phyloP scores from a whole-genome alignment of 1,284 basidiomycete species.

The Inonotus obliquus region DNA sequence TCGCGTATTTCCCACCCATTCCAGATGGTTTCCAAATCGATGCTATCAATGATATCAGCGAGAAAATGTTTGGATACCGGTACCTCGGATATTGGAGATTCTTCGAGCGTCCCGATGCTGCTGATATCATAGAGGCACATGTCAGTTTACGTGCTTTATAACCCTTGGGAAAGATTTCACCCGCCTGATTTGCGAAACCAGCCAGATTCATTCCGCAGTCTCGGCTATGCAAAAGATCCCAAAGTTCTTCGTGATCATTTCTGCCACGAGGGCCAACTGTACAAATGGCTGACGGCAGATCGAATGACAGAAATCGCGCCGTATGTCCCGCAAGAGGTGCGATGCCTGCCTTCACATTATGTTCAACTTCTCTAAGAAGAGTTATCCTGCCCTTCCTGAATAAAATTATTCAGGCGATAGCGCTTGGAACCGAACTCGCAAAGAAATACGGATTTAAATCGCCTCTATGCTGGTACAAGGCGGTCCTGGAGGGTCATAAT shows the following conservation, averaged over 20 bases:
- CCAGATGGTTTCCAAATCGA: slow-evolving; percentile 21
- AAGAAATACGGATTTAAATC: slow-evolving; percentile 3
- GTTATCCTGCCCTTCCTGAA: slow-evolving; percentile 21
- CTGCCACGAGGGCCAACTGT: slow-evolving; percentile 24
- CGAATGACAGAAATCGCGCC: slow-evolving; percentile 14
- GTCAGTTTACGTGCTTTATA: not conserved
- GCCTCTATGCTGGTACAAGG: slow-evolving; percentile 28
- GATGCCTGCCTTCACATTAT: slow-evolving; percentile 10
- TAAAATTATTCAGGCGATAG: not conserved
- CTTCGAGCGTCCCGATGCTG: slow-evolving; percentile 28
- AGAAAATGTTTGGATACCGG: slow-evolving; percentile 24
- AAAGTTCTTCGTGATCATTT: slow-evolving; percentile 26
- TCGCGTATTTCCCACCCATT: slow-evolving; percentile 21
- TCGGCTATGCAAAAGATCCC: slow-evolving; percentile 27
- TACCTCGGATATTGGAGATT: slow-evolving; percentile 33
- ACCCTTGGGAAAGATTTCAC: slow-evolving; percentile 21
- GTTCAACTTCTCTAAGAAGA: slow-evolving; percentile 18
- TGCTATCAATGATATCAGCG: slow-evolving; percentile 3
- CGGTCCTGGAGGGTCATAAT: slow-evolving; percentile 22
- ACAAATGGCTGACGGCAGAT: slow-evolving; percentile 27
- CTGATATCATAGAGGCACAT: slow-evolving; percentile 27
- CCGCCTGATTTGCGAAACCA: slow-evolving; percentile 10
- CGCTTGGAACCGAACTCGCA: not conserved
- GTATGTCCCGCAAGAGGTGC: slow-evolving; percentile 21
- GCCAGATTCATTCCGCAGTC: slow-evolving; percentile 29